Percentiles rank a stretch among this genome's conserved stretches.
phyloP scores from a whole-genome alignment of 1,284 basidiomycete species.

The Fomitopsis palustris region DNA sequence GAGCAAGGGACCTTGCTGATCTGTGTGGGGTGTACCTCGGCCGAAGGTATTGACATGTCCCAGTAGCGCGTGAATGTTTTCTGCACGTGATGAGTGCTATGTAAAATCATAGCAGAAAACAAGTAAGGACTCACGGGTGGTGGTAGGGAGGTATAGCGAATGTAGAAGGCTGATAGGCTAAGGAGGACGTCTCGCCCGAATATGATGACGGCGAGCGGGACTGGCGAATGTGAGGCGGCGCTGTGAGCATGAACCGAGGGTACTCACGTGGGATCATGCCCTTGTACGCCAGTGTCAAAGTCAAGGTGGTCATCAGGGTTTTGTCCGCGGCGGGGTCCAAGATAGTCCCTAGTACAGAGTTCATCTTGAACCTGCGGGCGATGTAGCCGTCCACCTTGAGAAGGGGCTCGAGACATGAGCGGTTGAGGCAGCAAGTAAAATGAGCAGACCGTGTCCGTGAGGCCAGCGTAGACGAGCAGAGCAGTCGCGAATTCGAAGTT shows the following conservation, averaged over 20 bases:
- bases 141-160: constrained; percentile 88
- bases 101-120: background rate
- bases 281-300: constrained; percentile 81
- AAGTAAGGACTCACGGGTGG: constrained; percentile 60
- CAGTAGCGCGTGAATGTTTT: constrained; percentile 93
- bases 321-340: constrained; percentile 98
- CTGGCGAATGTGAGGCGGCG: constrained; percentile 37
- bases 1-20: constrained; percentile 75
- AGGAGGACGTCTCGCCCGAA: constrained; percentile 88
- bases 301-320: constrained; percentile 91
- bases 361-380: constrained; percentile 83
- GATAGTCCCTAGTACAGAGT: constrained; percentile 88
- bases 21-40: constrained; percentile 85
- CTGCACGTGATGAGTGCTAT: constrained; percentile 42
- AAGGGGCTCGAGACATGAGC: constrained; percentile 14
- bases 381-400: constrained; percentile 85
- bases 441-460: constrained; percentile 81
- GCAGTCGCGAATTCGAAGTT: constrained; percentile 79
- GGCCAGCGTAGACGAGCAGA: constrained; percentile 83
- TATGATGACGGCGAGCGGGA: constrained; percentile 82
- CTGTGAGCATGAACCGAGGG: background rate
- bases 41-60: constrained; percentile 93
- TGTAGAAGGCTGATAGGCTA: constrained; percentile 89
- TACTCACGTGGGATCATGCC: constrained; percentile 79
- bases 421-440: constrained; percentile 8